Percentiles rank a stretch among this genome's conserved stretches.
phyloP scores from a whole-genome alignment of 345 rosid genomes.

The Viola odorata region DNA sequence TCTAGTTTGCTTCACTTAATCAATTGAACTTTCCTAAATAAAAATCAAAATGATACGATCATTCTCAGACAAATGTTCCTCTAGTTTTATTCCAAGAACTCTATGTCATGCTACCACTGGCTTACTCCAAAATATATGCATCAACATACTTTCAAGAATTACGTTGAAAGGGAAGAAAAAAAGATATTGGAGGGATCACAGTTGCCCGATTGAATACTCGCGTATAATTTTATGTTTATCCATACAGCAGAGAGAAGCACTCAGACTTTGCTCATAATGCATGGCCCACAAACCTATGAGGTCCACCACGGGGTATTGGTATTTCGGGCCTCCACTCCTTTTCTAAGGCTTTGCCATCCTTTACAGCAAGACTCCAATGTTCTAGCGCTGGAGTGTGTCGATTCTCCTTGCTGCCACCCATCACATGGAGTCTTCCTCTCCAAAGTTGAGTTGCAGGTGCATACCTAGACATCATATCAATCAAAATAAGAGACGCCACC shows the following conservation, averaged over 20 bases:
- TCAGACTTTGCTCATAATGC: not conserved
- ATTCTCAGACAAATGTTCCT: no score
- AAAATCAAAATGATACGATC: no score
- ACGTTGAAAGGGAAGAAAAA: no score
- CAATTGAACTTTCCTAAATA: no score
- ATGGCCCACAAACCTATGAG: constrained; percentile 64
- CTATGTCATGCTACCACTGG: no score
- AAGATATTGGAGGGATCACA: no score
- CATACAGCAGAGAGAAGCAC: constrained; percentile 5
- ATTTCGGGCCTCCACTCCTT: constrained; percentile 85
- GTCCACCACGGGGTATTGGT: constrained; percentile 95
- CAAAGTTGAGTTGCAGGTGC: constrained; percentile 97
- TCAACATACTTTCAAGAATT: no score
- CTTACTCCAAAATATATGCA: no score
- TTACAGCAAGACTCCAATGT: constrained; percentile 90
- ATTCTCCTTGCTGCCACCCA: constrained; percentile 98
- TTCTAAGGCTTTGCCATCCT: constrained; percentile 79
- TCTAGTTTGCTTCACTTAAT: no score
- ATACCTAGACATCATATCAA: constrained; percentile 41
- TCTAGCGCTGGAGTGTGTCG: constrained; percentile 79
- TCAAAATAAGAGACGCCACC: not conserved
- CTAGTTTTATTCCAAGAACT: no score
- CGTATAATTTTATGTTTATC: not conserved
- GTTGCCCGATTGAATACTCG: no score
- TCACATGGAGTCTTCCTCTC: constrained; percentile 98